These are phyloP conservation scores for Volutella citrinella DNA, from an alignment of 2,329 filamentous ascomycete genomes.

Conservation along the genomic window DNA sequence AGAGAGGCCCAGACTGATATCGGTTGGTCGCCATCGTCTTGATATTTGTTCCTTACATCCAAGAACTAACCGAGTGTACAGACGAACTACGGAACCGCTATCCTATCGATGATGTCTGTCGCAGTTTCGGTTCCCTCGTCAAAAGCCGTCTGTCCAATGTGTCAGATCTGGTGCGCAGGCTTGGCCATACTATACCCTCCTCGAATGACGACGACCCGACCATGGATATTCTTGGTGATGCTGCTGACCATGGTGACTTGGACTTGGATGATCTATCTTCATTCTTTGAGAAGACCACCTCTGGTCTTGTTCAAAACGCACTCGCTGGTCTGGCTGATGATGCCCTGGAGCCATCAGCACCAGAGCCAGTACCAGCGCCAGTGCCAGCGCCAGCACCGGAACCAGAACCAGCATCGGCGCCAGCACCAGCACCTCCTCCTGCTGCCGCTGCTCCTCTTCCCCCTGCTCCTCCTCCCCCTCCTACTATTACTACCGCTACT, in stretches of 20 bases:
- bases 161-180: slow-evolving; percentile 31
- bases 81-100: no score
- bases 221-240: slow-evolving; percentile 26
- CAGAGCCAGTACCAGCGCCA: background rate
- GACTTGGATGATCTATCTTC: slow-evolving; percentile 41
- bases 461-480: background rate
- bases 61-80: no score
- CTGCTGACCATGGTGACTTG: slow-evolving; percentile 28
- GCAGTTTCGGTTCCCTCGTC: slow-evolving; percentile 31
- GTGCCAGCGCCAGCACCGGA: slow-evolving; percentile 1
- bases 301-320: slow-evolving; percentile 38
- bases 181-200: slow-evolving; percentile 34
- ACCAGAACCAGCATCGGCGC: no score
- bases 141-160: slow-evolving; percentile 31
- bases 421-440: no score
- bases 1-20: slow-evolving; percentile 24
- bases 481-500: background rate
- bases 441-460: no score
- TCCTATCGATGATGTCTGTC: slow-evolving; percentile 37
- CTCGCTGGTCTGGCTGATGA: slow-evolving; percentile 36
- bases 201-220: slow-evolving; percentile 24
- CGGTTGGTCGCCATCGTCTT: slow-evolving; percentile 28
- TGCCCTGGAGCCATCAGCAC: slow-evolving; percentile 15
- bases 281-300: slow-evolving; percentile 41
- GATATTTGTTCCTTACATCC: no score